Base-by-base conservation (phyloP, 495 filamentous ascomycete genomes). In the Lichina pygmaea region DNA sequence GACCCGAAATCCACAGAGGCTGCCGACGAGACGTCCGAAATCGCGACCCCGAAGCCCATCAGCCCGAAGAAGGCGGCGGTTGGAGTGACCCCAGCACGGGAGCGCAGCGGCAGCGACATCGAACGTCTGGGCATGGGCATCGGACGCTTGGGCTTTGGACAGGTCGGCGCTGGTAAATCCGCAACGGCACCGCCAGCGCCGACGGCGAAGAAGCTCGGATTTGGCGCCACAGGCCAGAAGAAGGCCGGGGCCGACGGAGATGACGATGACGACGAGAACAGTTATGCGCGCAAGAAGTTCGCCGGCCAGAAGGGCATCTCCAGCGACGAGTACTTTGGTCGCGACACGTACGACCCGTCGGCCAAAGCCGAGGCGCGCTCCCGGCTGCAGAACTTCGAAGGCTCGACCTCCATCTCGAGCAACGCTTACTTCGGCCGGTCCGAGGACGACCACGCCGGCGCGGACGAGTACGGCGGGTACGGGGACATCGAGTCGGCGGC, bases 251-350 rank as follows among this genome's bases (percentile, higher is more conserved):
- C 64, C 55, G 76, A 86, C 57, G 82, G 84, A 91, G 70, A 49
- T 62, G n/a, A 39, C 10, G 36, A 39, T 24, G 78, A 75, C 46
- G 77, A 86, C 34, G 70, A 68, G 7, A 74, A 86, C 52, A 66
- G 64, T 50, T 85, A 76, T 53, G 81, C 82, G 3, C 75, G 80
- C 48, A 57, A 66, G 53, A 86, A 86, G 56, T 97, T 97, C 51
- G 89, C 86, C 46, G 60, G 57, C 44, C 89, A 97, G 62, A 95
- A 93, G 66, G 80, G 79, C 57, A 97, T 97, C 52, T 93, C 85
- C 2, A 93, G 83, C 4, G 89, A 97, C 60, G 89, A 97, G 53
- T 94, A 93, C 65, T 97, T 97, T 57, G 84, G 86, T 48, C 86
- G 86, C 53, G 80, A 82, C 30, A 61, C 68, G 43, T 95, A 78